These are phyloP conservation scores for Tolypocladium sp. DNA, from an alignment of 2,329 filamentous ascomycete genomes.

Conservation along the genomic window DNA sequence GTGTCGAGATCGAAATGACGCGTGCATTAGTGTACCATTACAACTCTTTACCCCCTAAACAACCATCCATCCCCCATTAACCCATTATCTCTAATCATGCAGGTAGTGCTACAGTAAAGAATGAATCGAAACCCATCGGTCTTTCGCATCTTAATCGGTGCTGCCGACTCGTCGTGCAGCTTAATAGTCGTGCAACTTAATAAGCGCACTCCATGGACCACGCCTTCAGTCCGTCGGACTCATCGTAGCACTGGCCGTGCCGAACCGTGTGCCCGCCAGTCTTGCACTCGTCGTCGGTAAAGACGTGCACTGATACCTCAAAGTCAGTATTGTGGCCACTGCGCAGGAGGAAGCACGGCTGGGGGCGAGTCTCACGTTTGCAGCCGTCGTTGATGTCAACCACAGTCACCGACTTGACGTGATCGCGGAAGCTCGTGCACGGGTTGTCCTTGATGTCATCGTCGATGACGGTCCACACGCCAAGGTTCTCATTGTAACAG, in stretches of 20 bases:
- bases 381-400: constrained; percentile 9
- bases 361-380: constrained; percentile 4
- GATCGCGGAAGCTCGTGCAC: constrained; percentile 9
- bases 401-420: constrained; percentile 7
- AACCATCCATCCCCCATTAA: too few relatives aligned
- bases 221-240: constrained; percentile 1
- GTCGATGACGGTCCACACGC: constrained; percentile 16
- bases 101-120: too few relatives aligned
- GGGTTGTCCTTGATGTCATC: constrained; percentile 9
- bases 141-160: neutral
- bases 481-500: constrained; percentile 11
- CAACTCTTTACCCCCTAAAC: too few relatives aligned
- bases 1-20: too few relatives aligned
- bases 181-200: too few relatives aligned
- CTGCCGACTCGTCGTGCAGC: neutral
- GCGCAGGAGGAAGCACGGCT: neutral
- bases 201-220: constrained; percentile 7
- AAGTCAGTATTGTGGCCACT: neutral
- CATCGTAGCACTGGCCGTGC: neutral
- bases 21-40: too few relatives aligned
- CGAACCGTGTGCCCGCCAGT: neutral
- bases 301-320: constrained; percentile 7
- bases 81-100: too few relatives aligned
- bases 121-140: too few relatives aligned
- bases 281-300: constrained; percentile 4